phyloP scores from a whole-genome alignment of 345 rosid genomes.

The Jatropha curcas region DNA sequence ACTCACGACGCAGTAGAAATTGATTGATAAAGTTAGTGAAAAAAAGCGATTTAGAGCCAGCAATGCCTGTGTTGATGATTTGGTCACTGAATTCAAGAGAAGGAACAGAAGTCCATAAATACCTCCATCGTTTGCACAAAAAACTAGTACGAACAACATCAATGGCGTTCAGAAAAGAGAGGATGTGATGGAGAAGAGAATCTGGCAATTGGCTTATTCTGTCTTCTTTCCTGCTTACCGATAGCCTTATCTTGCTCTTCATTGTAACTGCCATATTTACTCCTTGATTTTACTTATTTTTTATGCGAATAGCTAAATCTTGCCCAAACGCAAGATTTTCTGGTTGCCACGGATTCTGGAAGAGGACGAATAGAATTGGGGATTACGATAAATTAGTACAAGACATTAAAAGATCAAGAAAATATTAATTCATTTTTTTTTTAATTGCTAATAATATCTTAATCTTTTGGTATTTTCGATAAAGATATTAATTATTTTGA shows the following conservation, averaged over 20 bases:
- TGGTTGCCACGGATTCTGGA: too few relatives aligned
- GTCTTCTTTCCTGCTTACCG: background rate
- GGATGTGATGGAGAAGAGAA: constrained; percentile 7
- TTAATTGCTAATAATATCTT: too few relatives aligned
- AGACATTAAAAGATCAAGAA: too few relatives aligned
- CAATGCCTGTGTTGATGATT: background rate
- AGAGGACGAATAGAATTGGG: too few relatives aligned
- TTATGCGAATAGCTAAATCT: too few relatives aligned
- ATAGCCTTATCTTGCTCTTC: background rate
- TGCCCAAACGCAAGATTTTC: too few relatives aligned
- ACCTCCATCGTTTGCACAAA: constrained; percentile 13
- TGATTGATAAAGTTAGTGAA: background rate
- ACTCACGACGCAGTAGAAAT: background rate
- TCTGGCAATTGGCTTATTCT: constrained; percentile 3
- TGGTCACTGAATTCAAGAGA: background rate
- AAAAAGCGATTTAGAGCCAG: background rate
- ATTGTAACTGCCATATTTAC: background rate
- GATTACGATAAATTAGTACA: too few relatives aligned
- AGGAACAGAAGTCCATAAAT: constrained; percentile 3
- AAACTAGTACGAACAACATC: constrained; percentile 11
- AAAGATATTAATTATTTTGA: too few relatives aligned
- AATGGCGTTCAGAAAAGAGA: constrained; percentile 12
- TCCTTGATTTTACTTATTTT: background rate
- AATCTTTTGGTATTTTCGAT: too few relatives aligned
- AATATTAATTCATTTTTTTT: too few relatives aligned